Base-by-base conservation (phyloP, 2,329 filamentous ascomycete species). In the Intubia oerlemansii region DNA sequence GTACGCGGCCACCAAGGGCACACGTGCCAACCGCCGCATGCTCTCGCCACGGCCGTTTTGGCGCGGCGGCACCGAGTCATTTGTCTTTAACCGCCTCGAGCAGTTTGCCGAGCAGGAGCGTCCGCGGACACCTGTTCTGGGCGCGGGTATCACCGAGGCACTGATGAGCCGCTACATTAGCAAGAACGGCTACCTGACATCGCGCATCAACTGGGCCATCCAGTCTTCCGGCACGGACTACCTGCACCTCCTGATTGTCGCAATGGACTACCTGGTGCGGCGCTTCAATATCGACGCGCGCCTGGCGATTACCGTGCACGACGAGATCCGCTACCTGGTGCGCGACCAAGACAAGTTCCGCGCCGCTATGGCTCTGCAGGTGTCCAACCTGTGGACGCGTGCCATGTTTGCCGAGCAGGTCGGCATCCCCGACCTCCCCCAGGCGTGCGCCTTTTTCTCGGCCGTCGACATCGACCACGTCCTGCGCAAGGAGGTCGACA, bases 391-490 rank as follows among this genome's bases (percentile, higher is more conserved):
- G 13, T 98, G 88, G 88, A 98, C 90, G 0, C 66, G 88, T 28
- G 84, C 84, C 37, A 93, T 98, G 78, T 98, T 98, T 48, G 69
- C 78, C 1, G 82, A 98, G 50, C 88, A 98, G 51, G 79, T 93
- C 43, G 88, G 88, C 34, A 98, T 98, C 42, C 61, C 91, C 38
- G 88, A 98, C 43, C 62, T 98, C 8, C 88, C 90, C 1, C 88
- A 95, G 44, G 72, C 77, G 0, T 93, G 84, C 42, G 88, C 88
- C 7, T 98, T 82, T 51, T 98, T 98, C 52, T 90, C 79, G 1
- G 85, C 88, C 4, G 70, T 98, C 5, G 88, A 98, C 44, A 79
- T 98, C 38, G 88, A 98, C 44, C 73, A 81, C 41, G 84, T 98
- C 4, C 59, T 98, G n/a, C 68, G 88, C 29, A 98, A 98, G 47